A percentile compares a stretch with the other conserved stretches of the same genome.
Conservation (phyloP, 257 asterid genomes). For the Ilex asprella region DNA sequence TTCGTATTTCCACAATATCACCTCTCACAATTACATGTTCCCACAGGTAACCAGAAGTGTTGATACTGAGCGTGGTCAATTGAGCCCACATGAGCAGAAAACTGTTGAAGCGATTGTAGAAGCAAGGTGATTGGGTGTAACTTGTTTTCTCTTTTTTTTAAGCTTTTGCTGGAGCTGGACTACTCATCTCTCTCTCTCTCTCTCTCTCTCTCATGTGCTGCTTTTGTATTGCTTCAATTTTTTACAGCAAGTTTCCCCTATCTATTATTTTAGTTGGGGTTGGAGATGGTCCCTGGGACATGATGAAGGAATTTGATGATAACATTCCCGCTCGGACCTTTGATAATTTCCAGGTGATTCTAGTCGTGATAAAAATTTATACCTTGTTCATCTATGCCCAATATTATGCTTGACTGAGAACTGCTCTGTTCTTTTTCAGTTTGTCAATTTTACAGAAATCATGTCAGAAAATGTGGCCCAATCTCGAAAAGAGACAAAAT, state of each 20-base stretch:
- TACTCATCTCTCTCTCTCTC: neutral
- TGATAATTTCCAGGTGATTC: neutral
- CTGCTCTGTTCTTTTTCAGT: neutral
- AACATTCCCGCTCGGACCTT: slow-evolving; percentile 2
- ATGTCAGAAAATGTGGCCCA: neutral
- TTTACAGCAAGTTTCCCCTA: neutral
- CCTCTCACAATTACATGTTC: neutral
- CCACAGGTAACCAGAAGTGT: slow-evolving; percentile 89
- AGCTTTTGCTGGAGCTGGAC: slow-evolving; percentile 1
- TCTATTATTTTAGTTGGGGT: neutral
- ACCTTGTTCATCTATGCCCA: too few relatives aligned
- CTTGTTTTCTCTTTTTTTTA: neutral
- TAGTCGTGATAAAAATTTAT: too few relatives aligned
- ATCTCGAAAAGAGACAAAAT: neutral
- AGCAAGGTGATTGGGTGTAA: slow-evolving; percentile 54
- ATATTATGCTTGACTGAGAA: too few relatives aligned
- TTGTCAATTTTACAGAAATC: neutral
- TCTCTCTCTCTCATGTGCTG: slow-evolving; percentile 3
- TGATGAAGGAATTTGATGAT: slow-evolving; percentile 1
- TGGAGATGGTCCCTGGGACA: slow-evolving; percentile 2
- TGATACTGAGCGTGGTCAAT: slow-evolving; percentile 67
- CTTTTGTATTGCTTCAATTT: neutral
- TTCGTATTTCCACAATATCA: too few relatives aligned
- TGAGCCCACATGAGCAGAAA: slow-evolving; percentile 88
- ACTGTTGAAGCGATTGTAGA: slow-evolving; percentile 91